A percentile compares a stretch with the other conserved stretches of the same genome.
Evolutionary conservation across 2,329 filamentous ascomycete genomes (phyloP).

Genomic region (Cladosporium colombiae): DNA sequence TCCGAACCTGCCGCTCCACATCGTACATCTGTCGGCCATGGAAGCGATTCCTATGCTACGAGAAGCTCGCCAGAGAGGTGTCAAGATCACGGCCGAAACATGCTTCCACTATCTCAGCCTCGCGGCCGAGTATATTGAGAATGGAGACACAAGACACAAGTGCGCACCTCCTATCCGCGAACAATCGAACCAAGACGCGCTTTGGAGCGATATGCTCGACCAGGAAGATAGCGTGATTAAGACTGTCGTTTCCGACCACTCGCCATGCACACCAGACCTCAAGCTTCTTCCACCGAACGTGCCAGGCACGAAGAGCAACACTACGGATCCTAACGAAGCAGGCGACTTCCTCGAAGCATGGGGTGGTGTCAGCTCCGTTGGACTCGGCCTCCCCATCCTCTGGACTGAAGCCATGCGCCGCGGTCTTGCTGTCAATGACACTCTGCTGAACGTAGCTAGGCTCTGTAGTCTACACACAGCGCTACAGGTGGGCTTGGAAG

Average conservation of each 20-base stretch:
- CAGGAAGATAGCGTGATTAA: conserved; percentile 74
- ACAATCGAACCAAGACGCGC: conserved; percentile 74
- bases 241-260: conserved; percentile 94
- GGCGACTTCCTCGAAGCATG: conserved; percentile 96
- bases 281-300: conserved; percentile 79
- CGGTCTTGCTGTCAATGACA: conserved; percentile 52
- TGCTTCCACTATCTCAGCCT: conserved; percentile 94
- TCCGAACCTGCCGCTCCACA: conserved; percentile 81
- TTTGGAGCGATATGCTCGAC: conserved; percentile 77
- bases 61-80: conserved; percentile 68
- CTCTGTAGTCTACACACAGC: conserved; percentile 88
- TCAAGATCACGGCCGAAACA: conserved; percentile 90
- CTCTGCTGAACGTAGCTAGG: conserved; percentile 75
- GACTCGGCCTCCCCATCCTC: conserved; percentile 86
- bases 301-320: conserved; percentile 46
- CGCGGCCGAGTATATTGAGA: conserved; percentile 75
- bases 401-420: conserved; percentile 73
- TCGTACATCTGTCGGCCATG: conserved; percentile 88
- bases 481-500: conserved; percentile 78
- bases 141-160: conserved; percentile 90
- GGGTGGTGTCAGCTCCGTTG: conserved; percentile 94
- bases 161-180: conserved; percentile 91
- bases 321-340: conserved; percentile 40
- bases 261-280: conserved; percentile 90
- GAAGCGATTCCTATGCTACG: conserved; percentile 81